Base-by-base conservation (phyloP, 2,329 filamentous ascomycete species). In the Moelleriella libera region DNA sequence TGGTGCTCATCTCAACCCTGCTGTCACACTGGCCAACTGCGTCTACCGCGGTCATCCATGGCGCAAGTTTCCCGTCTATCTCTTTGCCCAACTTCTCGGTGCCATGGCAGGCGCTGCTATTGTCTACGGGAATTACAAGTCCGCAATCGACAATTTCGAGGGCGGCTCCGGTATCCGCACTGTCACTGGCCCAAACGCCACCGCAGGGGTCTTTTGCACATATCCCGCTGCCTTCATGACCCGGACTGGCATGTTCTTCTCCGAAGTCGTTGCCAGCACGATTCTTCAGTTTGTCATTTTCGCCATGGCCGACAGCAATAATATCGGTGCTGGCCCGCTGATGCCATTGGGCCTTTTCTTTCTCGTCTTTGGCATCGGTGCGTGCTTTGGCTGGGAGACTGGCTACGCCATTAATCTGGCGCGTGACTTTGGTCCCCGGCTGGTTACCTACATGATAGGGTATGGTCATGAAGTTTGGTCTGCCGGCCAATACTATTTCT, bases 361-460 rank as follows among this genome's bases (percentile, higher is more conserved):
- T 63, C 67, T 86, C 44, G 79, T 87, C 51, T 86, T 86, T 57
- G 83, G 82, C 6, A 78, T 87, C 28, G 82, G 82, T 14, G 78
- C 80, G 32, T 83, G 80, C 58, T 86, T 85, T 55, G 83, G 83
- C 6, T 86, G 80, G 80, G 76, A 87, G 60, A 88, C 83, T 1
- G 82, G 83, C 39, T 88, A 84, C 62, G 83, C 82, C 12, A 85
- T 86, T 53, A 87, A 87, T 56, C 62, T 85, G 41, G 83, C 82
- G 37, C 72, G 83, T 61, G 83, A 88, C 53, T 83, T 87, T 57
- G 80, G 81, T 1, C 82, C 82, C 8, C 69, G 83, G 9, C 61
- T 86, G 42, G 75, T 83, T 51, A 75, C 76, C 1, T 83, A 79
- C 57, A 75, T 80, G 57, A 55, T 86, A 47, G 83, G 83, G 2